A percentile compares a stretch with the other conserved stretches of the same genome.
phyloP scores from a whole-genome alignment of 352 stramenopile genomes.

The Phytophthora nicotianae region DNA sequence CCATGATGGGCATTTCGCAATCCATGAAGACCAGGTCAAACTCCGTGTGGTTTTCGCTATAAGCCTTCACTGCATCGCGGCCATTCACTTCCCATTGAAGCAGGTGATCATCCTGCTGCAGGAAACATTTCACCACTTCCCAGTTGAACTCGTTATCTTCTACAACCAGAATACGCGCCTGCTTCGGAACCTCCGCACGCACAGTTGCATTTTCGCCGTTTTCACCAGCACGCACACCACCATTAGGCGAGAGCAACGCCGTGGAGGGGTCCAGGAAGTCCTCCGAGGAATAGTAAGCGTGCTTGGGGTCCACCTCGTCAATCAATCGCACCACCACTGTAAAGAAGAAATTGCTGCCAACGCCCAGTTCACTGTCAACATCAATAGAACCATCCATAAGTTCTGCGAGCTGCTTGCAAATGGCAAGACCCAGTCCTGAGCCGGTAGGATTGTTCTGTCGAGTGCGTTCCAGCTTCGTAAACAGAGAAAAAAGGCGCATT shows the following conservation, averaged over 20 bases:
- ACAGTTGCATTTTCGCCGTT: slow-evolving; percentile 33
- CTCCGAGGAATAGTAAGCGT: slow-evolving; percentile 49
- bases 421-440: slow-evolving; percentile 79
- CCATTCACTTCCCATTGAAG: slow-evolving; percentile 72
- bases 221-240: slow-evolving; percentile 30
- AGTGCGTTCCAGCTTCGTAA: slow-evolving; percentile 78
- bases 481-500: slow-evolving; percentile 73
- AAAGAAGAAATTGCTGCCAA: slow-evolving; percentile 84
- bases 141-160: slow-evolving; percentile 81
- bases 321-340: slow-evolving; percentile 66
- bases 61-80: slow-evolving; percentile 57
- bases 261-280: slow-evolving; percentile 47
- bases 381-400: slow-evolving; percentile 86
- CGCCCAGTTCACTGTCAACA: slow-evolving; percentile 70
- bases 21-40: slow-evolving; percentile 79
- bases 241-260: slow-evolving; percentile 17
- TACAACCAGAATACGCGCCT: slow-evolving; percentile 64
- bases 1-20: slow-evolving; percentile 82
- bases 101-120: slow-evolving; percentile 66
- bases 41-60: slow-evolving; percentile 44
- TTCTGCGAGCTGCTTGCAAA: slow-evolving; percentile 87
- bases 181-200: slow-evolving; percentile 35
- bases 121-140: slow-evolving; percentile 73
- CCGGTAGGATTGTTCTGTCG: slow-evolving; percentile 83
- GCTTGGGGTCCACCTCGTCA: slow-evolving; percentile 46